Evolutionary conservation across 768 basidiomycete species (phyloP).

Genomic region (Crassisporium funariophilum): DNA sequence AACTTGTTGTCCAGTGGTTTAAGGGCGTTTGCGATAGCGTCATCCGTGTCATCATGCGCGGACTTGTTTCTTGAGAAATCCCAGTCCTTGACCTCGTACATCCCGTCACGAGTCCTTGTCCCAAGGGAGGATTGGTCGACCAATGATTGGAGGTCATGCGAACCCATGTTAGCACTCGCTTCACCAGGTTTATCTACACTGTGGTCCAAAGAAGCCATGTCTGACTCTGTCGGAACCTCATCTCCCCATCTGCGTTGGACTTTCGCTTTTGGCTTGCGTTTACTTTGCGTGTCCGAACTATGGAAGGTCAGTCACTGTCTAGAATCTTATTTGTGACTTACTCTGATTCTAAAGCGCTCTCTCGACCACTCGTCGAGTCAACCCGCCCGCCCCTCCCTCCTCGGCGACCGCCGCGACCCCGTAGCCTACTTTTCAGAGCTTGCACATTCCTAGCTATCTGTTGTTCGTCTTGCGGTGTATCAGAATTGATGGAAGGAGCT

Average conservation of each 20-base stretch:
- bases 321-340: constrained; percentile 37
- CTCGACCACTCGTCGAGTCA: constrained; percentile 54
- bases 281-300: constrained; percentile 65
- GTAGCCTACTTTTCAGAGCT: constrained; percentile 82
- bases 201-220: constrained; percentile 95
- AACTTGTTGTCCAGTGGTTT: constrained; percentile 41
- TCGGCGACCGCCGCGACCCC: constrained; percentile 69
- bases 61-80: constrained; percentile 60
- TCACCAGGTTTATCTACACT: constrained; percentile 58
- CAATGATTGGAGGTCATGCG: constrained; percentile 59
- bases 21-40: constrained; percentile 63
- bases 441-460: constrained; percentile 92
- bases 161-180: constrained; percentile 27
- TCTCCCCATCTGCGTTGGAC: constrained; percentile 92
- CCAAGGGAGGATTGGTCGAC: constrained; percentile 79
- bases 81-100: constrained; percentile 76
- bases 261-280: constrained; percentile 68
- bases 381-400: constrained; percentile 54
- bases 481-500: constrained; percentile 38
- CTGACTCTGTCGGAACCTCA: constrained; percentile 73
- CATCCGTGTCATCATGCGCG: constrained; percentile 33
- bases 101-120: constrained; percentile 68
- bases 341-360: constrained; percentile 72
- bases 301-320: constrained; percentile 4
- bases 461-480: constrained; percentile 73